Evolutionary conservation across 2,329 filamentous ascomycete genomes (phyloP).

Genomic region (Sclerotinia trifoliorum): DNA sequence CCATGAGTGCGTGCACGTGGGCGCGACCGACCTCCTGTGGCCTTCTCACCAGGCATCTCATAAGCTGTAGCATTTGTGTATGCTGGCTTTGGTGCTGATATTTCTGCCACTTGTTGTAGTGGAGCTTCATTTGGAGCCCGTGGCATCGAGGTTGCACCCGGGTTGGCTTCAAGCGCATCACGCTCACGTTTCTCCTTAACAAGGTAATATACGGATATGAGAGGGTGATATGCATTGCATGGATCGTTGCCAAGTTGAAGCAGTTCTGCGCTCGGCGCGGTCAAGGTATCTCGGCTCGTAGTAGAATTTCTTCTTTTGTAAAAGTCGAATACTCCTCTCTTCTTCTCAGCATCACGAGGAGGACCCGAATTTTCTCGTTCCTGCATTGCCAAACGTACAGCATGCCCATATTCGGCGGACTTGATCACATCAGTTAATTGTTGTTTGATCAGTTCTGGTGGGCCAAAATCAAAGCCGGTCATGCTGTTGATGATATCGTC

Average conservation of each 20-base stretch:
- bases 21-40: constrained; percentile 77
- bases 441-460: constrained; percentile 75
- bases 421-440: constrained; percentile 85
- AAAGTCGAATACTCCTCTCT: constrained; percentile 85
- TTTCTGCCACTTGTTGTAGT: constrained; percentile 66
- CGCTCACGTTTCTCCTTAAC: constrained; percentile 92
- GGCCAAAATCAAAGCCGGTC: constrained; percentile 97
- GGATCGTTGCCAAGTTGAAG: constrained; percentile 81
- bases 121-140: constrained; percentile 52
- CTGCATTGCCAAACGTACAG: constrained; percentile 67
- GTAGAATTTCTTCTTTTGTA: constrained; percentile 92
- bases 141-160: constrained; percentile 58
- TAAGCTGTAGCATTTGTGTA: constrained; percentile 84
- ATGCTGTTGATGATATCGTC: constrained; percentile 82
- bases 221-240: constrained; percentile 86
- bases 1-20: constrained; percentile 90
- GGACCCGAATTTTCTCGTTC: constrained; percentile 59
- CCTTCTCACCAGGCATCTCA: constrained; percentile 85
- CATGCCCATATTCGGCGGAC: constrained; percentile 89
- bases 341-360: constrained; percentile 69
- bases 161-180: constrained; percentile 59
- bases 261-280: constrained; percentile 79
- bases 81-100: constrained; percentile 78
- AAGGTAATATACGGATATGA: constrained; percentile 92
- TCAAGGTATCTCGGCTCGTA: constrained; percentile 83